A percentile compares a stretch with the other conserved stretches of the same genome.
Conservation (phyloP, 345 rosid species). For the Viola odorata region DNA sequence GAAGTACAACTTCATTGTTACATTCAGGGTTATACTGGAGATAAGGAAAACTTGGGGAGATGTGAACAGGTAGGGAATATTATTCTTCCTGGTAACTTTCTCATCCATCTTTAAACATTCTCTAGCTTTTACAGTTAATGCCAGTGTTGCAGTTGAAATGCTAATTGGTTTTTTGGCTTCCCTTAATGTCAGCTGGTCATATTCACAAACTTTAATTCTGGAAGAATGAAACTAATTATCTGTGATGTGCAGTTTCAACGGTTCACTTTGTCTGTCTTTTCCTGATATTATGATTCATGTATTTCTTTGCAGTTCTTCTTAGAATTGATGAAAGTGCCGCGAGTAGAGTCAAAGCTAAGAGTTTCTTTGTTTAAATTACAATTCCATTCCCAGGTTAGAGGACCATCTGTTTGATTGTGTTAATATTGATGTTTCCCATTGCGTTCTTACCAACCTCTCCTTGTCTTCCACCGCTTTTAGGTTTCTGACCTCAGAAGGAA, state of each 20-base stretch:
- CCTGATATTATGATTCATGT: slow-evolving; percentile 13
- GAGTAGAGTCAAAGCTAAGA: slow-evolving; percentile 74
- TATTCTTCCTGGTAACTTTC: slow-evolving; percentile 2
- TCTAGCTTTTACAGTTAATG: background rate
- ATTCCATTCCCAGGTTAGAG: slow-evolving; percentile 61
- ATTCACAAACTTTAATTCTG: no score
- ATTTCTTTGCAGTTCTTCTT: slow-evolving; percentile 58
- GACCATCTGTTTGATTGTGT: slow-evolving; percentile 7
- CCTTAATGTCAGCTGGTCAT: no score
- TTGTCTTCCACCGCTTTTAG: slow-evolving; percentile 35
- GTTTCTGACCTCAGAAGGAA: slow-evolving; percentile 65
- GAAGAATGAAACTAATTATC: no score
- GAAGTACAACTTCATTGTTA: background rate
- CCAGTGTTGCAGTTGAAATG: background rate
- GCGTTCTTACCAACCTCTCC: slow-evolving; percentile 4
- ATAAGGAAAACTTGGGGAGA: slow-evolving; percentile 64
- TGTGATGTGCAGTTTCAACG: no score
- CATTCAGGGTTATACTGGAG: slow-evolving; percentile 54
- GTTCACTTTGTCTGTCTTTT: background rate
- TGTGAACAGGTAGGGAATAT: slow-evolving; percentile 62
- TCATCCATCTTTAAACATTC: background rate
- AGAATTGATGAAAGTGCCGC: slow-evolving; percentile 76
- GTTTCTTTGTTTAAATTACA: slow-evolving; percentile 74
- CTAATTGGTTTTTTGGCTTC: background rate
- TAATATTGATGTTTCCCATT: slow-evolving; percentile 14